Base-by-base conservation (phyloP, 2,329 filamentous ascomycete species). In the Elsinoe batatas region DNA sequence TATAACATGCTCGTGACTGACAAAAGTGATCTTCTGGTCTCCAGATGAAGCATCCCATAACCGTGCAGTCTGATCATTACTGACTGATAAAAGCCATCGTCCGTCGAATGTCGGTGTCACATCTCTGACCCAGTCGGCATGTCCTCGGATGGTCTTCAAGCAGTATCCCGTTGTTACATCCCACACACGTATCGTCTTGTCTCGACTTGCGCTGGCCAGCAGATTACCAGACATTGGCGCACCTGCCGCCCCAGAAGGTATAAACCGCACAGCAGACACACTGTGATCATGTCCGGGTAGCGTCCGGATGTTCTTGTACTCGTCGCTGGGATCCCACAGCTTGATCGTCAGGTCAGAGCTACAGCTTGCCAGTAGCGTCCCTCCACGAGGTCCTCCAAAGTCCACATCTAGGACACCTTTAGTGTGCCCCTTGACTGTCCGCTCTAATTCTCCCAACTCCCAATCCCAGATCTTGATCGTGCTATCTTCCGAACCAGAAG, bases 391-490 rank as follows among this genome's bases (percentile, higher is more conserved):
- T 0, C 91, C 91, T 36, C 91, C 91, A 71, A 87, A 96, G 65
- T 96, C 91, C 35, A 95, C 82, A 67, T 95, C 90, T 26, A 93
- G 73, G 1, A 96, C 89, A 3, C 88, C 82, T 66, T 87, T 90
- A 4, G 90, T 96, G 66, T 96, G 91, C 1, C 89, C 90, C 68
- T 96, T 96, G 57, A 96, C 80, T 0, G 91, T 96, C 59, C 85
- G 77, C 69, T 96, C 91, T 3, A 95, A 76, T 70, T 96, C 91
- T 47, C 91, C 91, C 20, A 94, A 73, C 65, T 96, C 91, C 87
- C 90, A 96, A 66, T 96, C 91, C 91, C 91, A 96, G 56, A 96
- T 91, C 66, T 96, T 96, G 69, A 97, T 95, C 6, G 87, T 95
- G 55, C 82, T 87, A 69, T 96, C 91, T 68, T 95, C 91, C 7